These are phyloP conservation scores for Orychophragmus violaceus DNA, from an alignment of 345 rosid species.

Conservation along the genomic window DNA sequence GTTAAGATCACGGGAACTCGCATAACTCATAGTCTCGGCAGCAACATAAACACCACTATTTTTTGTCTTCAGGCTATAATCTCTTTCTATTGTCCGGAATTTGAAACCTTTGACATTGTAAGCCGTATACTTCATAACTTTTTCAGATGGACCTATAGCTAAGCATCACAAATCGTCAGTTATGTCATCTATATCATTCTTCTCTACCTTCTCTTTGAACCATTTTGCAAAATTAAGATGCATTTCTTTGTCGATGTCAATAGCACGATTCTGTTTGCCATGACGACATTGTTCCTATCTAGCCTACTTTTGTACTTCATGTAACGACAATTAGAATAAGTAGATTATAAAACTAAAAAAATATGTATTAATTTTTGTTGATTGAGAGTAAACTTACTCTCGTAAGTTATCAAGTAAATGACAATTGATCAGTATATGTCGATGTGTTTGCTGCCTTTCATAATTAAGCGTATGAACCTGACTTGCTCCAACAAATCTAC, in stretches of 20 bases:
- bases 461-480: neutral
- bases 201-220: neutral
- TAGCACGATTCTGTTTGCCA: neutral
- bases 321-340: neutral
- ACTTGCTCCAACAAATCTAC: neutral
- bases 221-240: slow-evolving; percentile 7
- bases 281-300: neutral
- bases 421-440: slow-evolving; percentile 1
- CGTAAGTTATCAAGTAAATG: slow-evolving; percentile 4
- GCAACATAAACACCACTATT: slow-evolving; percentile 6
- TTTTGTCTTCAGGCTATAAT: neutral
- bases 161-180: slow-evolving; percentile 3
- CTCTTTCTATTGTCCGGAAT: neutral
- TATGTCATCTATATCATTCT: neutral
- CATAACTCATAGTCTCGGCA: slow-evolving; percentile 12
- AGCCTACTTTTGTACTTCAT: neutral
- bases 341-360: neutral
- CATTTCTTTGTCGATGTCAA: neutral
- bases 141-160: neutral
- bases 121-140: neutral
- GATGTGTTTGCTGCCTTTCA: neutral
- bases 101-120: neutral
- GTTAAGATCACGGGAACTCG: neutral
- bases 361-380: neutral
- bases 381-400: neutral